Percentiles rank a stretch among this genome's conserved stretches.
Conservation (phyloP, 2,329 filamentous ascomycete genomes). For the Cladophialophora carrionii region DNA sequence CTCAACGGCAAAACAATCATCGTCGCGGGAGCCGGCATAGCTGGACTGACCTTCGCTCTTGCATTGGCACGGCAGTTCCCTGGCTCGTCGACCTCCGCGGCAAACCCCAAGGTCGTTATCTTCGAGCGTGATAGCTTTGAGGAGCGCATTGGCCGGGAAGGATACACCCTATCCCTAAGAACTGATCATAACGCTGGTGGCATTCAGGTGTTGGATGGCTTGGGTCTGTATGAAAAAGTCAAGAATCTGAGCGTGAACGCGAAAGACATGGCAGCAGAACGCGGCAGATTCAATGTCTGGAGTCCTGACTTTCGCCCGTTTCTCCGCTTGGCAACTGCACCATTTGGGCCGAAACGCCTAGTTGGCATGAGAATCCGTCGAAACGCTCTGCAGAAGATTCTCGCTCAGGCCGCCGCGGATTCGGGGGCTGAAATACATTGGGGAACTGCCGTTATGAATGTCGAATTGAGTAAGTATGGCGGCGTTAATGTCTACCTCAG, state of each 20-base stretch:
- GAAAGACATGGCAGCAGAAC: neutral
- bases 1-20: slow-evolving; percentile 49
- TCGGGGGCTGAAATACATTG: slow-evolving; percentile 30
- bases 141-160: slow-evolving; percentile 36
- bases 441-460: slow-evolving; percentile 24
- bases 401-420: slow-evolving; percentile 38
- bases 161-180: slow-evolving; percentile 40
- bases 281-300: slow-evolving; percentile 36
- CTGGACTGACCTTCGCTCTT: slow-evolving; percentile 50
- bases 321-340: neutral
- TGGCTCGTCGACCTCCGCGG: slow-evolving; percentile 29
- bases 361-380: slow-evolving; percentile 33
- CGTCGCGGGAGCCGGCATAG: slow-evolving; percentile 49
- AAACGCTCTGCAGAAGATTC: slow-evolving; percentile 31
- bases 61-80: slow-evolving; percentile 49
- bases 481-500: slow-evolving; percentile 22
- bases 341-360: slow-evolving; percentile 14
- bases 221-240: slow-evolving; percentile 37
- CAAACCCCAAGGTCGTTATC: slow-evolving; percentile 45
- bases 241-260: slow-evolving; percentile 31
- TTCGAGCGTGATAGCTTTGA: slow-evolving; percentile 50
- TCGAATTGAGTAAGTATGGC: slow-evolving; percentile 21
- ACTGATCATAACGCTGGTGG: slow-evolving; percentile 37
- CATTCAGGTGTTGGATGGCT: slow-evolving; percentile 38
- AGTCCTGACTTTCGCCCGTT: slow-evolving; percentile 27